Conservation (phyloP, 208 protist species). For the Leishmania martiniquensis region DNA sequence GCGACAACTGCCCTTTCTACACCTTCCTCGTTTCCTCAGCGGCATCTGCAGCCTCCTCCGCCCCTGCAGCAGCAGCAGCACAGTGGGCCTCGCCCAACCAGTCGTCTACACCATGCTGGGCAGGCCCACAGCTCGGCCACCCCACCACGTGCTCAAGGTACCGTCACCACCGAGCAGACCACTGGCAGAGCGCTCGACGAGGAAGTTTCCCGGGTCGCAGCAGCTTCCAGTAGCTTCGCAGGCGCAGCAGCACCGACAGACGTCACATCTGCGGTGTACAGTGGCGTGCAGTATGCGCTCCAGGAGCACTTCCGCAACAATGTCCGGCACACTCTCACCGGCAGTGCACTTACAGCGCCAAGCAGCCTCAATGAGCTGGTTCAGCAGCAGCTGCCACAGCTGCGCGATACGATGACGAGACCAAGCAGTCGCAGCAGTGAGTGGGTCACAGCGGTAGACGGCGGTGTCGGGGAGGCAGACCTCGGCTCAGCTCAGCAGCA, state of each 20-base stretch:
- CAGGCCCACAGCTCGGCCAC: background rate
- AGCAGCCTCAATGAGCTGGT: slow-evolving; percentile 9
- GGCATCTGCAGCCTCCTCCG: background rate
- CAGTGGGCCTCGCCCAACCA: background rate
- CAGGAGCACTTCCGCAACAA: slow-evolving; percentile 35
- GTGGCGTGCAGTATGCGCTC: slow-evolving; percentile 28
- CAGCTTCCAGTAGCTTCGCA: background rate
- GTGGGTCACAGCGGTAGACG: background rate
- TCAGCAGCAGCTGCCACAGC: slow-evolving; percentile 2
- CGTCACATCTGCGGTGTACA: slow-evolving; percentile 23
- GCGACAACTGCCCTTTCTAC: background rate
- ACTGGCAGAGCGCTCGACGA: background rate
- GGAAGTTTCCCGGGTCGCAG: background rate
- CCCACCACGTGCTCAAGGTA: background rate
- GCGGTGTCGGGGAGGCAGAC: background rate
- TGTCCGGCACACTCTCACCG: slow-evolving; percentile 23
- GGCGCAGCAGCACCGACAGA: background rate
- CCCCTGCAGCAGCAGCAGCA: slow-evolving; percentile 2
- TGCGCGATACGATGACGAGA: slow-evolving; percentile 6
- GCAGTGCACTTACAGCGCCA: background rate
- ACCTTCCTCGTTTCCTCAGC: background rate
- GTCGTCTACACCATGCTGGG: background rate
- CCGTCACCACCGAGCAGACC: background rate
- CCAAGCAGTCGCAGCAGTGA: slow-evolving; percentile 5
- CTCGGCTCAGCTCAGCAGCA: slow-evolving; percentile 8